Percentiles rank a stretch among this genome's conserved stretches.
phyloP scores from a whole-genome alignment of 768 basidiomycete species.

The Lyophyllum atratum region DNA sequence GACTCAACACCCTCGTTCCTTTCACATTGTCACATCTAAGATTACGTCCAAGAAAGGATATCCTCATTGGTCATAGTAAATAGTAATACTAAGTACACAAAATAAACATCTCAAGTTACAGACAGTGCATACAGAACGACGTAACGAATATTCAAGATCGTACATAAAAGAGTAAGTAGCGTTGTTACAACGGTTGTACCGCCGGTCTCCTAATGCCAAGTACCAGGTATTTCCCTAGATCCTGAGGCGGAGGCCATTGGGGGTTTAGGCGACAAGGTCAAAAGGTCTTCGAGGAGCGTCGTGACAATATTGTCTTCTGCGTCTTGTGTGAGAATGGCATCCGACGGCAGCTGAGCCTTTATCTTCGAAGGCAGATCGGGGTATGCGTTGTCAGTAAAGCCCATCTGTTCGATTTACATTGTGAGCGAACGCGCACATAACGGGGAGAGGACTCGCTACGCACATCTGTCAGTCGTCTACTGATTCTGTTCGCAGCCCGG shows the following conservation, averaged over 20 bases:
- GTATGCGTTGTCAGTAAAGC: constrained; percentile 62
- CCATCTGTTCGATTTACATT: constrained; percentile 55
- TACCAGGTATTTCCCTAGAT: constrained; percentile 41
- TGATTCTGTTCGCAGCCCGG: constrained; percentile 52
- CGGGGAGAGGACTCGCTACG: constrained; percentile 24
- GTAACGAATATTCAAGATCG: background rate
- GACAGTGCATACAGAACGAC: background rate
- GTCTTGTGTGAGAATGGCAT: constrained; percentile 48
- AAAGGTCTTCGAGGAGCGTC: constrained; percentile 57
- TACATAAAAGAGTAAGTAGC: background rate
- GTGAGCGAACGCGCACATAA: constrained; percentile 7
- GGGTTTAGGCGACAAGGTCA: constrained; percentile 42
- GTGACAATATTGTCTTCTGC: constrained; percentile 69
- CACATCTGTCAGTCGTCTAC: constrained; percentile 64
- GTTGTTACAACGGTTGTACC: background rate
- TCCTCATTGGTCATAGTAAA: background rate
- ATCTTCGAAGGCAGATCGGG: constrained; percentile 55
- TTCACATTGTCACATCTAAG: constrained; percentile 20
- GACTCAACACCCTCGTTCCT: constrained; percentile 8
- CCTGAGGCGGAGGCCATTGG: constrained; percentile 38
- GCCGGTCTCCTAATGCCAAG: constrained; percentile 39
- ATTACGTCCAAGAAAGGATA: background rate
- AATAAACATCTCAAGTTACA: background rate
- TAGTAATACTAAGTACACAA: background rate
- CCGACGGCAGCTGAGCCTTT: constrained; percentile 46